Evolutionary conservation across 1,284 basidiomycete genomes (phyloP).

Genomic region (Hemileia vastatrix): DNA sequence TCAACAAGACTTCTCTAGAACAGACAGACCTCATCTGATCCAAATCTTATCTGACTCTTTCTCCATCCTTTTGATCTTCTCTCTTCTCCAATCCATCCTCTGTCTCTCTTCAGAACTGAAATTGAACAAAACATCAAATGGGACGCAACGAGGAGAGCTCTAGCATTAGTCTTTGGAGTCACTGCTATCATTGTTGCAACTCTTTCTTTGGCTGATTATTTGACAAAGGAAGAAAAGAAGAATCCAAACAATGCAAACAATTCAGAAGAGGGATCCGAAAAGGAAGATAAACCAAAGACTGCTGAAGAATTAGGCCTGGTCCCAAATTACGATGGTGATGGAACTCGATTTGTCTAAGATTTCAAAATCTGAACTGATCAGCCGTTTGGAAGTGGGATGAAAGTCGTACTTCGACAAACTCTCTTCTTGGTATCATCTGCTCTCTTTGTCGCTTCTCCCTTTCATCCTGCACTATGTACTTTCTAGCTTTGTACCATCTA

Average conservation of each 20-base stretch:
- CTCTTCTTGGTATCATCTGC: too few relatives aligned
- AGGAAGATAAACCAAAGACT: background rate
- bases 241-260: slow-evolving; percentile 28
- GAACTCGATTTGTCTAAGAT: background rate
- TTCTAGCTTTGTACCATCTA: too few relatives aligned
- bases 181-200: slow-evolving; percentile 40
- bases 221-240: slow-evolving; percentile 28
- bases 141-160: slow-evolving; percentile 39
- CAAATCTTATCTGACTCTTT: too few relatives aligned
- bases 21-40: too few relatives aligned
- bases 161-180: slow-evolving; percentile 40
- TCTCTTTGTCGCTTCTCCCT: too few relatives aligned
- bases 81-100: background rate
- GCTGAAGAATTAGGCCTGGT: slow-evolving; percentile 12
- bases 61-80: background rate
- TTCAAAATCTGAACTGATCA: too few relatives aligned
- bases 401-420: too few relatives aligned
- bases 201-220: slow-evolving; percentile 38
- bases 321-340: slow-evolving; percentile 6
- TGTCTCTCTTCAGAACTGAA: slow-evolving; percentile 28
- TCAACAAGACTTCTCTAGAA: too few relatives aligned
- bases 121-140: slow-evolving; percentile 44
- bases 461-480: too few relatives aligned
- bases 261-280: background rate
- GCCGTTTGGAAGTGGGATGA: too few relatives aligned